Conservation (phyloP, 495 filamentous ascomycete species). For the Xylaria grammica region DNA sequence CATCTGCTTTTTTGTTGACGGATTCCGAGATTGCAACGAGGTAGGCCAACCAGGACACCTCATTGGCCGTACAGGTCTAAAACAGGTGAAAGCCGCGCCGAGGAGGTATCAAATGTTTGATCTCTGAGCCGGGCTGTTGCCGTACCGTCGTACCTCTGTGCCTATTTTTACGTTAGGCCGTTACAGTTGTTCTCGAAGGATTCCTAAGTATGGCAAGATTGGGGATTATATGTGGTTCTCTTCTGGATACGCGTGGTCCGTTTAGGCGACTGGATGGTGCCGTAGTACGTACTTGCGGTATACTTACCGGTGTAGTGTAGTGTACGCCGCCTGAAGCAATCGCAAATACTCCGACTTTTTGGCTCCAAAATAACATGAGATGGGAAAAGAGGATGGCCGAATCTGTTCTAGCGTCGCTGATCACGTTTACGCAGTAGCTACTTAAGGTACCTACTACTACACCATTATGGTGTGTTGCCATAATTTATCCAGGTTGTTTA, state of each 20-base stretch:
- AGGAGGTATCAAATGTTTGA: not conserved
- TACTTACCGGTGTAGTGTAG: not conserved
- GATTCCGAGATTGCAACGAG: conserved; percentile 9
- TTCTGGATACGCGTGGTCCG: not conserved
- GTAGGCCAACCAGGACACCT: not conserved
- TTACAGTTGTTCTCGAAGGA: conserved; percentile 18
- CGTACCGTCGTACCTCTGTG: not conserved
- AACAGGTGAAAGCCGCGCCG: not conserved
- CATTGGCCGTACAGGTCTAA: conserved; percentile 4
- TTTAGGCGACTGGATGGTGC: not conserved
- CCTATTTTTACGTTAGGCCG: conserved; percentile 16
- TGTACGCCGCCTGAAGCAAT: not conserved
- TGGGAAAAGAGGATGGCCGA: conserved; percentile 2
- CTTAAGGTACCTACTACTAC: not conserved
- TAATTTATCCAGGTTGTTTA: not conserved
- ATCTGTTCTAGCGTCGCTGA: conserved; percentile 7
- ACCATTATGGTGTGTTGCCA: not conserved
- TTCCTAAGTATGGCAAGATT: not conserved
- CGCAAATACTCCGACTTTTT: not conserved
- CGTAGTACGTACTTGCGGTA: not conserved
- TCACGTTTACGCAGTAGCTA: not conserved
- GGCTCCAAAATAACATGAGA: not conserved
- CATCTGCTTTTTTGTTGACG: conserved; percentile 9
- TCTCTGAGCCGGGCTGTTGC: not conserved
- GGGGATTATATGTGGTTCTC: not conserved